Base-by-base conservation (phyloP, 192 early-diverging fungal species). In the Backusella macrospora region DNA sequence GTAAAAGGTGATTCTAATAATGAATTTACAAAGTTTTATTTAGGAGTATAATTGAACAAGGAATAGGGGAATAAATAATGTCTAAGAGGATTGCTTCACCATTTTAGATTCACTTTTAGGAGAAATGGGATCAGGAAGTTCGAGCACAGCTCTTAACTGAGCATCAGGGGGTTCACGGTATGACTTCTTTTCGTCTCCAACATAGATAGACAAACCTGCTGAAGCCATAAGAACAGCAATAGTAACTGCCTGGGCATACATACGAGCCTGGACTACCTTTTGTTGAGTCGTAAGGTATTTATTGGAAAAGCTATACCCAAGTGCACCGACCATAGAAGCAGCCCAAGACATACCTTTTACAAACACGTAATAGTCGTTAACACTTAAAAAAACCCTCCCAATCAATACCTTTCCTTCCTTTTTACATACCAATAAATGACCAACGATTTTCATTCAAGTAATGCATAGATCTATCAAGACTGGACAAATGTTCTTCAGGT, bases 241-340 rank as follows among this genome's bases (percentile, higher is more conserved):
- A 21, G 89, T 90, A 49, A 88, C 84, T 3, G 82, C 80, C 81
- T 92, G 91, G 1, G 91, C 88, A 78, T 90, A 91, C 87, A 92
- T 89, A 73, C 91, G 86, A 1, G 91, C 91, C 70, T 92, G 90
- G 1, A 91, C 90, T 4, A 87, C 42, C 72, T 91, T 90, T 72
- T 92, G 90, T n/a, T 87, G 80, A 9, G 74, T 75, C 0, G 82
- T 79, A 74, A 92, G 83, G 34, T 88, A 85, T 47, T 62, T 72
- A 46, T 85, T 82, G 8, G 73, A 75, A 46, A 76, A 80, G 40
- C 69, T 80, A 45, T 75, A 80, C 13, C 78, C 81, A 3, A 85
- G 62, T 23, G 81, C 76, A 59, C 81, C 83, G 47, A 59, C 76
- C 79, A 85, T 80, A 13, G 76, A 73, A n/a, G 75, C 68, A 52